Base-by-base conservation (phyloP, 441 rosid genomes). In the Capsella rubella region DNA sequence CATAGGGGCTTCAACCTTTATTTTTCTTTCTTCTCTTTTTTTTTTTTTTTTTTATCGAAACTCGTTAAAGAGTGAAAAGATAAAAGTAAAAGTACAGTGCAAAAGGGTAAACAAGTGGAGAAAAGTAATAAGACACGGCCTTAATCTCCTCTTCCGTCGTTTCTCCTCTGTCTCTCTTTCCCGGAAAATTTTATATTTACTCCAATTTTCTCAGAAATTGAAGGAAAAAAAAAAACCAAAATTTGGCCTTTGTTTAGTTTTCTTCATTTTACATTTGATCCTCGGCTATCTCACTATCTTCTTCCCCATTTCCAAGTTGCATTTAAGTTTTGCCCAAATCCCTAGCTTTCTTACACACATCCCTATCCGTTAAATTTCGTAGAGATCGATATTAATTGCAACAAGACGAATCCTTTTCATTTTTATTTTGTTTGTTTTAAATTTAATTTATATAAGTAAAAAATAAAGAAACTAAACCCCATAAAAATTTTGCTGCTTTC, bases 261-360 rank as follows among this genome's bases (percentile, higher is more conserved):
- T 32, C 6, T 16, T 2, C 25, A 21, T 59, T 3, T 60, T 18
- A 12, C 0, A 5, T 58, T 34, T 47, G 4, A 15, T 29, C 67
- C 47, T 76, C 72, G 67, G 52, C 77, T 71, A 31, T 35, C 21
- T 6, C 75, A 54, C 5, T 63, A 43, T 71, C 76, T 40, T 50
- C 80, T 56, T 55, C 71, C 42, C 61, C 37, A 69, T 15, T 62
- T 32, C 39, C 39, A 64, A 47, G 29, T 46, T 16, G 73, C 73
- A 77, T 66, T 77, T 42, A 77, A 72, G 42, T 65, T 59, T 57
- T 27, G 37, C 58, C 64, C 80, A 71, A 54, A 77, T 77, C 77
- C 77, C 80, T 77, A 77, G 64, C 64, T 77, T 77, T 42, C 77
- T 66, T 72, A 76, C 77, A 72, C 77, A 77, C 69, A 77, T 77